Evolutionary conservation across 2,329 filamentous ascomycete species (phyloP).

Genomic region (Madurella fahalii): DNA sequence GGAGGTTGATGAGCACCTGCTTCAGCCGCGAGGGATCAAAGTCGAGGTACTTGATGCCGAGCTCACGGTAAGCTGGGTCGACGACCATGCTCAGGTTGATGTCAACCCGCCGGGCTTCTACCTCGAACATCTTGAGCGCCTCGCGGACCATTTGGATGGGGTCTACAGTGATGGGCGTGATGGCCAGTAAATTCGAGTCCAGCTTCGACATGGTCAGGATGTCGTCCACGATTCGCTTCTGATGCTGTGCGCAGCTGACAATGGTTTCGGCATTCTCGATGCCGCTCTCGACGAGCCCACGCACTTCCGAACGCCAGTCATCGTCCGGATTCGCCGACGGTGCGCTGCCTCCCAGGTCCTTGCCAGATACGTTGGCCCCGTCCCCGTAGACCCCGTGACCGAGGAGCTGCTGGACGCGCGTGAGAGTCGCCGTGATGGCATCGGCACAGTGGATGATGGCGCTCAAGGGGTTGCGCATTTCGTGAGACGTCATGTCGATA

Average conservation of each 20-base stretch:
- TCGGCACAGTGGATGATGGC: slow-evolving; percentile 73
- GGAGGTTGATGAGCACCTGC: slow-evolving; percentile 75
- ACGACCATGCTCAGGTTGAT: slow-evolving; percentile 64
- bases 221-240: slow-evolving; percentile 75
- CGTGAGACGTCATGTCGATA: slow-evolving; percentile 71
- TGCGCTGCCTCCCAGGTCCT: slow-evolving; percentile 18
- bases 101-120: slow-evolving; percentile 64
- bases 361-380: background rate
- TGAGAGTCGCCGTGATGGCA: slow-evolving; percentile 55
- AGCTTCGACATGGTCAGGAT: slow-evolving; percentile 71
- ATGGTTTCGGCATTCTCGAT: slow-evolving; percentile 76
- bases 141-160: slow-evolving; percentile 63
- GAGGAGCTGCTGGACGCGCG: slow-evolving; percentile 40
- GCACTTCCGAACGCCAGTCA: slow-evolving; percentile 32
- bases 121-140: slow-evolving; percentile 73
- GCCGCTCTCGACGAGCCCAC: slow-evolving; percentile 52
- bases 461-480: slow-evolving; percentile 69
- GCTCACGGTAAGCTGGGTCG: slow-evolving; percentile 55
- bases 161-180: slow-evolving; percentile 66
- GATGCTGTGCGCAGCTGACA: slow-evolving; percentile 71
- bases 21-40: slow-evolving; percentile 71
- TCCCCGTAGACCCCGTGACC: slow-evolving; percentile 22
- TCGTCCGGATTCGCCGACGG: slow-evolving; percentile 20
- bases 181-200: slow-evolving; percentile 68
- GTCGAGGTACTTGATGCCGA: slow-evolving; percentile 60